Conservation (phyloP, 495 filamentous ascomycete genomes). For the Podospora tetraspora region DNA sequence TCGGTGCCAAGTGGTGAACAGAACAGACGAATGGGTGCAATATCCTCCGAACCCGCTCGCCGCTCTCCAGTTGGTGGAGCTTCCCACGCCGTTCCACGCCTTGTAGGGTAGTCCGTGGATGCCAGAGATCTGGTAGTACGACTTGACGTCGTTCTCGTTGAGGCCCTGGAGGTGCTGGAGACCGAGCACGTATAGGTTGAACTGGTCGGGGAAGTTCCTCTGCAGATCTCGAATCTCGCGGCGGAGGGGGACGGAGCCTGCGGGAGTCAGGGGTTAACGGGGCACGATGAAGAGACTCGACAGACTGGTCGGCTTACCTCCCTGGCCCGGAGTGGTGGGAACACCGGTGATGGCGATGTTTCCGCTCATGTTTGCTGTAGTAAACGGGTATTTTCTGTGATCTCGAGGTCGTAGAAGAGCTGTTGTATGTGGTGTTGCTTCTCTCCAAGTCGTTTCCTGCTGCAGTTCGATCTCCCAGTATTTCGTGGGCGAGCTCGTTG, state of each 20-base stretch:
- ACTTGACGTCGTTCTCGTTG: constrained; percentile 17
- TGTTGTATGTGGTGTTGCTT: not conserved
- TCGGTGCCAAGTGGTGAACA: constrained; percentile 66
- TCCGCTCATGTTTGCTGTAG: constrained; percentile 18
- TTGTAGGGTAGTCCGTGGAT: constrained; percentile 44
- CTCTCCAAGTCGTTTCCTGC: not conserved
- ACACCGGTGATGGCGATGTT: constrained; percentile 28
- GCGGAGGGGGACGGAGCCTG: constrained; percentile 26
- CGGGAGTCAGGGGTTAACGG: not conserved
- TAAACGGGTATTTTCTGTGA: not conserved
- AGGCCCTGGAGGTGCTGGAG: constrained; percentile 22
- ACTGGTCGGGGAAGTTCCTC: constrained; percentile 27
- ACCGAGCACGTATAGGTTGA: constrained; percentile 30
- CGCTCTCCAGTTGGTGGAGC: constrained; percentile 25
- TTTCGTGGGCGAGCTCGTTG: not conserved
- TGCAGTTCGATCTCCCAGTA: not conserved
- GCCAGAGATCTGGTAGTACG: constrained; percentile 38
- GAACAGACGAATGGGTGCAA: constrained; percentile 58
- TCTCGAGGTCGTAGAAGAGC: not conserved
- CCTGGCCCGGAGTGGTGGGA: constrained; percentile 20
- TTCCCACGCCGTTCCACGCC: constrained; percentile 35
- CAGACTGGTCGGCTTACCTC: constrained; percentile 8
- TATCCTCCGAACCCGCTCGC: constrained; percentile 46
- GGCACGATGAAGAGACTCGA: not conserved
- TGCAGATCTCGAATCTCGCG: constrained; percentile 30